Conservation (phyloP, 2,329 filamentous ascomycete genomes). For the Penicillium corylophilum region DNA sequence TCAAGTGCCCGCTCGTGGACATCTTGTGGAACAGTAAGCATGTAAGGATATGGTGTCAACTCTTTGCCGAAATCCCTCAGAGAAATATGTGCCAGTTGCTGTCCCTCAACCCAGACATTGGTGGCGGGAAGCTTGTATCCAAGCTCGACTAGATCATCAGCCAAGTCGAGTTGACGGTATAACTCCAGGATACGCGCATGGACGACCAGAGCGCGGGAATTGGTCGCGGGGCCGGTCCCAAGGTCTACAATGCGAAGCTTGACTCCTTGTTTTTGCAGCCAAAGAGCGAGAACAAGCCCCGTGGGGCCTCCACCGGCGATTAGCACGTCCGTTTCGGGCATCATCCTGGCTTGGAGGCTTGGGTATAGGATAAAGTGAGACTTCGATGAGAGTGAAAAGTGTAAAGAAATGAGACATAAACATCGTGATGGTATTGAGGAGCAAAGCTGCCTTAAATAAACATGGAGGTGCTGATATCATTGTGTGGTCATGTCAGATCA, state of each 20-base stretch:
- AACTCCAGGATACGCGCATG: constrained; percentile 54
- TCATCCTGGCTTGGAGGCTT: not conserved
- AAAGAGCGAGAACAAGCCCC: constrained; percentile 32
- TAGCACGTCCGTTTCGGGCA: constrained; percentile 22
- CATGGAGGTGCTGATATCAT: not conserved
- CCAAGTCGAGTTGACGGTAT: constrained; percentile 47
- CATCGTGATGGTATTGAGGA: not conserved
- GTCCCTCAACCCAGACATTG: constrained; percentile 35
- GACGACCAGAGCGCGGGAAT: constrained; percentile 45
- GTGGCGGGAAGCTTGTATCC: constrained; percentile 42
- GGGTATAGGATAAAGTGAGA: not conserved
- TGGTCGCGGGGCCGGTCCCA: constrained; percentile 34
- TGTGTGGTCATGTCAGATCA: not conserved
- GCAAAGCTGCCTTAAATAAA: not conserved
- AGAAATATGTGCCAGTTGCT: constrained; percentile 22
- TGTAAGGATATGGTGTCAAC: constrained; percentile 32
- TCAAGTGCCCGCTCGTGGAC: constrained; percentile 31
- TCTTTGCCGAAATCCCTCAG: constrained; percentile 25
- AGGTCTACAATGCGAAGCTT: constrained; percentile 48
- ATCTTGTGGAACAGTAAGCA: constrained; percentile 30
- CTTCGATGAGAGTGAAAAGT: not conserved
- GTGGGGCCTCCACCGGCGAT: constrained; percentile 32
- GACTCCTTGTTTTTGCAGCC: constrained; percentile 28
- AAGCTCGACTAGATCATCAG: constrained; percentile 35
- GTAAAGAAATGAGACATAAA: not conserved